Base-by-base conservation (phyloP, 2,329 filamentous ascomycete species). In the Aurifilum marmelostoma region DNA sequence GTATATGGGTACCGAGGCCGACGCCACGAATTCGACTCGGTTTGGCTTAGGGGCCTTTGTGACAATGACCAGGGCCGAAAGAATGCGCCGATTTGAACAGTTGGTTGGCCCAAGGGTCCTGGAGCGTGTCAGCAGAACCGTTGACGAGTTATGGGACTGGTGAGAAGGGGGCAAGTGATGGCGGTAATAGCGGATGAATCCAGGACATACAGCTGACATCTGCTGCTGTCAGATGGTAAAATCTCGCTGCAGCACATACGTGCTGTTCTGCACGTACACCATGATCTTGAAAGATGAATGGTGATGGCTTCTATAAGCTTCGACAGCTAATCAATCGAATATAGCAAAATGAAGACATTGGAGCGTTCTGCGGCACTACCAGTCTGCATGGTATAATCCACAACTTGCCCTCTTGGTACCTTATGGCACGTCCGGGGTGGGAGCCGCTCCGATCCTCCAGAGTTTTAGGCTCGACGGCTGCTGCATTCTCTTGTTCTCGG, bases 91-190 rank as follows among this genome's bases (percentile, higher is more conserved):
- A 2, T 91, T 92, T 73, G 83, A 81, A 52, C 74, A 73, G 11
- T 76, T 91, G 69, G 87, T 88, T 1, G 87, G 88, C 1, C 77
- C 77, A 37, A 82, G 79, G 58, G 80, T 91, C 39, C 69, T 92
- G 71, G 77, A 78, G 8, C 81, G 84, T 61, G 84, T 89, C 3
- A 85, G 84, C 67, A 75, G 73, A 43, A 72, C 81, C 21, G 71
- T 92, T 52, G 88, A 89, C 76, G 79, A 79, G 68, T 73, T 73
- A 34, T 88, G 86, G 86, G 75, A 80, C 72, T 72, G 76, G 73
- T 34, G 74, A n/a, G 69, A 73, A 69, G 69, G 73, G 69, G 14
- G 18, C 1, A 16, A 0, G 7, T 5, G 7, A 47, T 29, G 39
- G 24, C n/a, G 37, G 6, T 16, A n/a, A n/a, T n/a, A 11, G n/a